These are phyloP conservation scores for Nitzschia palea DNA, from an alignment of 108 stramenopile species.

Conservation along the genomic window DNA sequence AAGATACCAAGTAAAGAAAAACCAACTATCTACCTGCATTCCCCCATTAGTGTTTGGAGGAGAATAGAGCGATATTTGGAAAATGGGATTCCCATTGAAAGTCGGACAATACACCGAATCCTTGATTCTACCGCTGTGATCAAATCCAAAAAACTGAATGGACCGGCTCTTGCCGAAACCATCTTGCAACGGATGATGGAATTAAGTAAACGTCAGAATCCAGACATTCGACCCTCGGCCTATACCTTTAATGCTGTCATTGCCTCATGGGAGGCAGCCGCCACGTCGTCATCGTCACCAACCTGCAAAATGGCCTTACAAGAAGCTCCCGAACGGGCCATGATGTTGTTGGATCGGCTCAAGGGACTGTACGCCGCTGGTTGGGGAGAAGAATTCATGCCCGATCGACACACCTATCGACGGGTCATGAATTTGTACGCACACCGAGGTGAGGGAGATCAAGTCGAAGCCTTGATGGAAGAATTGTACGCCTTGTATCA, in stretches of 20 bases:
- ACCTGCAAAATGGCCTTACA: conserved; percentile 4
- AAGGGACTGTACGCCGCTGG: conserved; percentile 22
- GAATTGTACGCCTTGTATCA: conserved; percentile 34
- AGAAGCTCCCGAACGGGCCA: conserved; percentile 30
- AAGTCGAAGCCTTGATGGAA: conserved; percentile 31
- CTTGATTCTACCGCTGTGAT: conserved; percentile 28
- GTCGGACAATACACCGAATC: conserved; percentile 23
- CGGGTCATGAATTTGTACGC: conserved; percentile 34
- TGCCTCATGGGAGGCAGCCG: conserved; percentile 25
- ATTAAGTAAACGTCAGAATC: conserved; percentile 16
- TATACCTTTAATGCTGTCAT: conserved; percentile 26
- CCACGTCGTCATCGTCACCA: not conserved
- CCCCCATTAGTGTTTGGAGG: conserved; percentile 25
- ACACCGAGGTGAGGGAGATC: conserved; percentile 35
- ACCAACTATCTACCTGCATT: not conserved
- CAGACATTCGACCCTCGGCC: conserved; percentile 22
- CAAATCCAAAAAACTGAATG: conserved; percentile 17
- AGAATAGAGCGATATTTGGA: conserved; percentile 25
- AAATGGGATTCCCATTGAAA: conserved; percentile 22
- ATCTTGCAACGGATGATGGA: conserved; percentile 32
- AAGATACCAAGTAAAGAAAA: not conserved
- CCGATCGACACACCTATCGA: conserved; percentile 25
- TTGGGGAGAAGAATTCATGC: conserved; percentile 33
- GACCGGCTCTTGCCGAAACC: conserved; percentile 32
- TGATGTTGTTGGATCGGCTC: conserved; percentile 27